phyloP scores from a whole-genome alignment of 164 flowering plant genomes.

The Chloranthus sessilifolius region DNA sequence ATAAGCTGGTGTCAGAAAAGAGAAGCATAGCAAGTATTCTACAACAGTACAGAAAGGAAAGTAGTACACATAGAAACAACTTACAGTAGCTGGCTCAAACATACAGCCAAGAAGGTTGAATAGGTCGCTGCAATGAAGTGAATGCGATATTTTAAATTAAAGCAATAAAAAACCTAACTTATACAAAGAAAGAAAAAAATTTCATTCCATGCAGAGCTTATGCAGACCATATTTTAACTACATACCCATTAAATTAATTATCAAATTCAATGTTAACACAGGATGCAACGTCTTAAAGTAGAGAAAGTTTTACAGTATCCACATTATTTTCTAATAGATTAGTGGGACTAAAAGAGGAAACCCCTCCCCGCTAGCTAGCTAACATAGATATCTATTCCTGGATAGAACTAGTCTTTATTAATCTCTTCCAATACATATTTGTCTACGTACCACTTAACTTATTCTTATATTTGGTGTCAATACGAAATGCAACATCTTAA shows the following conservation, averaged over 20 bases:
- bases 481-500: too few species aligned
- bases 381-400: too few species aligned
- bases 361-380: too few species aligned
- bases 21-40: too few species aligned
- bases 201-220: background rate
- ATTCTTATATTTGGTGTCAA: too few species aligned
- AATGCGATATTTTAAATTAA: background rate
- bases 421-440: too few species aligned
- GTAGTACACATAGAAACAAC: slow-evolving; percentile 16
- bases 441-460: too few species aligned
- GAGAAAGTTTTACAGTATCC: background rate
- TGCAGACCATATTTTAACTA: background rate
- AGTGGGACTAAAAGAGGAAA: too few species aligned
- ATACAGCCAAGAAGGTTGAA: slow-evolving; percentile 69
- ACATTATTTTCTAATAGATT: too few species aligned
- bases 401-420: too few species aligned
- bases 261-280: background rate
- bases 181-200: background rate
- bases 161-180: background rate
- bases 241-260: background rate
- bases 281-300: background rate
- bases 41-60: too few species aligned
- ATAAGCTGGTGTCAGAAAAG: too few species aligned
- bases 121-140: slow-evolving; percentile 46
- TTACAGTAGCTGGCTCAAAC: slow-evolving; percentile 79